phyloP scores from a whole-genome alignment of 352 stramenopile species.

The Globisporangium viniferum region DNA sequence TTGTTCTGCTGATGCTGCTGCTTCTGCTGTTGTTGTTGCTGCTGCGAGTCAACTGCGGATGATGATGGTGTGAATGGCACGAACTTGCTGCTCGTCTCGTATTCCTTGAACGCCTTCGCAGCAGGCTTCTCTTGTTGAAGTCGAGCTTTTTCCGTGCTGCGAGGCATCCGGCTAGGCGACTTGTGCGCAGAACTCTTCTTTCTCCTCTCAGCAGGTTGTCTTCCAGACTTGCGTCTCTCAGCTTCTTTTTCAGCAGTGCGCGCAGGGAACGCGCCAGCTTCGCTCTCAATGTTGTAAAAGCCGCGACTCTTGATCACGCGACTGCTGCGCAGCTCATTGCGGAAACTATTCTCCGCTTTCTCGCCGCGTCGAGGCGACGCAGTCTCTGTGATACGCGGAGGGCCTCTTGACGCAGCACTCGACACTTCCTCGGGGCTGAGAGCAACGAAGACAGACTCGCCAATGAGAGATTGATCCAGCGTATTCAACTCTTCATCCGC shows the following conservation, averaged over 20 bases:
- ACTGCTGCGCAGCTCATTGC: conserved; percentile 36
- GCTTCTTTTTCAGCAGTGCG: not conserved
- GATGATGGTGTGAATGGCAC: not conserved
- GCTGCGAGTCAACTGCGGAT: not conserved
- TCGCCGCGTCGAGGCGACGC: conserved; percentile 28
- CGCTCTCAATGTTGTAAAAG: conserved; percentile 62
- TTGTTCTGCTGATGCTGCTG: conserved; percentile 8
- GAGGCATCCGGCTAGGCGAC: conserved; percentile 1
- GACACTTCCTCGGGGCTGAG: conserved; percentile 22
- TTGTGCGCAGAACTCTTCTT: not conserved
- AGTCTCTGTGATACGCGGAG: conserved; percentile 32
- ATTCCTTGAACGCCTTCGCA: not conserved
- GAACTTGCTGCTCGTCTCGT: conserved; percentile 1
- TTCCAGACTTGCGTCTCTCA: not conserved
- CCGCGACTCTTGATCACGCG: conserved; percentile 76
- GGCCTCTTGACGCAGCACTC: conserved; percentile 1
- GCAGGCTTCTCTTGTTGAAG: not conserved
- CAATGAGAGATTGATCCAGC: conserved; percentile 58
- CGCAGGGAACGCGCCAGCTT: conserved; percentile 9
- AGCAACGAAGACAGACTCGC: conserved; percentile 71
- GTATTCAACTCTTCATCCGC: conserved; percentile 24
- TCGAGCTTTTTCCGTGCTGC: conserved; percentile 2
- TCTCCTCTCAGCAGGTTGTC: not conserved
- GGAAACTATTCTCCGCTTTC: not conserved
- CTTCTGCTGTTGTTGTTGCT: not conserved